Evolutionary conservation across 352 stramenopile genomes (phyloP), one percentile per base, ranked within the genome.

Genomic region (Phytophthora brassicae): DNA sequence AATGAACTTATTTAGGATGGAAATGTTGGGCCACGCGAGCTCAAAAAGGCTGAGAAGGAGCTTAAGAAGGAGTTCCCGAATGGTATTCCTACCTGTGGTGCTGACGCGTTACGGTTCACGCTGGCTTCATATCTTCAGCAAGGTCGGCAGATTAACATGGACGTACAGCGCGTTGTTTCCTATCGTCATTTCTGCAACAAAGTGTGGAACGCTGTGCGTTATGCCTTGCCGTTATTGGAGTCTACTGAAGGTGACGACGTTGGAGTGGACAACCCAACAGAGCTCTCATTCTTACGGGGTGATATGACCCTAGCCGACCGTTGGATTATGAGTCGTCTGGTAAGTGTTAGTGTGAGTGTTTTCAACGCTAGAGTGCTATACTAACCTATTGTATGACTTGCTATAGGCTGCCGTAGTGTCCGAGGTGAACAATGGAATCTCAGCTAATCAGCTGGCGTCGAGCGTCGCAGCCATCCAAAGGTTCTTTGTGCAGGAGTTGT

Each of bases 71-170:
- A 99, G 64, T 99, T 99, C 70, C 97, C 98, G 5, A 84, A 98
- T 23, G 98, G 98, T 26, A 99, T 99, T 63, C 97, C 97, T 23
- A 93, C 97, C 28, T 99, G 97, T 75, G 98, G 98, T 52, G 94
- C 97, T 0, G 98, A 99, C 75, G 97, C 98, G 5, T 79, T 99
- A 22, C 89, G 98, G 8, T 99, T 99, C 60, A 97, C 97, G 26
- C 81, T 99, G 13, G 82, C 99, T 6, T 95, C 95, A 13, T 99
- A 99, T 61, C 72, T 94, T 42, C 79, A 93, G 42, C 87, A 96
- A 81, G 83, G 83, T 14, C 84, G 84, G 14, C 83, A 96, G 38
- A 96, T 96, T 66, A 94, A 96, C 54, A 90, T 96, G 82, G 86
- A 96, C 49, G 65, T 94, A 13, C 82, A 94, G 58, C 78, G 85